These are phyloP conservation scores for Saccharomycopsis crataegensis DNA, from an alignment of 1,139 yeast species.

Conservation along the genomic window DNA sequence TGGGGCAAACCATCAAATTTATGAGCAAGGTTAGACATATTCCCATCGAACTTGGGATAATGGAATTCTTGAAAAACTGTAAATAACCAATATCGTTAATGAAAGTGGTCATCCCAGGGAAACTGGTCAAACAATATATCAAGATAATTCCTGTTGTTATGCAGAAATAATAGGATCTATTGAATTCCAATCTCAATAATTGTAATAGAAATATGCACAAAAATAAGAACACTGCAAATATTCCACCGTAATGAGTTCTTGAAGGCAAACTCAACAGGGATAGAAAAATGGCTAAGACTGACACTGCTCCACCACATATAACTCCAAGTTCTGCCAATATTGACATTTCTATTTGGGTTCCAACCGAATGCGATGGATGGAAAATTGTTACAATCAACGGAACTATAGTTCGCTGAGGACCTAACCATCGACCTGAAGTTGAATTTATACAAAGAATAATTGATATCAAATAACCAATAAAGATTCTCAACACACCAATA, in stretches of 20 bases:
- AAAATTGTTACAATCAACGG: constrained; percentile 37
- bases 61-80: constrained; percentile 35
- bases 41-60: constrained; percentile 39
- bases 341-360: constrained; percentile 43
- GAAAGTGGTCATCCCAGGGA: constrained; percentile 20
- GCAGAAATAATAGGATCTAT: constrained; percentile 33
- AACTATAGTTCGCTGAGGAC: constrained; percentile 31
- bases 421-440: constrained; percentile 36
- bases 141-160: constrained; percentile 33
- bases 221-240: constrained; percentile 37
- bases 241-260: constrained; percentile 38
- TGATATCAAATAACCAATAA: constrained; percentile 34
- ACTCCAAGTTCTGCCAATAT: constrained; percentile 36
- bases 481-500: neutral
- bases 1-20: constrained; percentile 33
- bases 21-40: constrained; percentile 32
- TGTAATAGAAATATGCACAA: constrained; percentile 32
- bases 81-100: constrained; percentile 26
- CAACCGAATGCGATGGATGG: constrained; percentile 40
- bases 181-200: constrained; percentile 36
- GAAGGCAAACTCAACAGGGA: constrained; percentile 35
- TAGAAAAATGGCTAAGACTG: constrained; percentile 35
- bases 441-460: constrained; percentile 34
- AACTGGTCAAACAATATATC: constrained; percentile 29
- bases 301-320: constrained; percentile 42